These are phyloP conservation scores for Penicillium brasilianum DNA, from an alignment of 2,329 filamentous ascomycete species.

Conservation along the genomic window DNA sequence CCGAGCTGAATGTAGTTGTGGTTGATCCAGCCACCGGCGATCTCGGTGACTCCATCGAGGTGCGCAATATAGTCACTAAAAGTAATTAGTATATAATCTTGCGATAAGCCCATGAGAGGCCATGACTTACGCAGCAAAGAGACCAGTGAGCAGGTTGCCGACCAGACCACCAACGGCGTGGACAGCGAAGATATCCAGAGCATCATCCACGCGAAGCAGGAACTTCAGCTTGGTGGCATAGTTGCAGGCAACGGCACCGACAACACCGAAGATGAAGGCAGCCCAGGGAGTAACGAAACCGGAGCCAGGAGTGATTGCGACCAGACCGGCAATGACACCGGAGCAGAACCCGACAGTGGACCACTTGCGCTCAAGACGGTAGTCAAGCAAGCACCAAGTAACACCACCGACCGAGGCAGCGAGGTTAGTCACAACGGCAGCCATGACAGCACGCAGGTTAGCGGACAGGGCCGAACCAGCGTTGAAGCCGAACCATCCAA, in stretches of 20 bases:
- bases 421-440: slow-evolving; percentile 82
- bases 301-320: slow-evolving; percentile 86
- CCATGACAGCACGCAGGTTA: slow-evolving; percentile 85
- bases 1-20: slow-evolving; percentile 81
- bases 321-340: slow-evolving; percentile 83
- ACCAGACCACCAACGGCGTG: slow-evolving; percentile 79
- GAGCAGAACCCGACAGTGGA: slow-evolving; percentile 93
- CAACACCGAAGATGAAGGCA: slow-evolving; percentile 76
- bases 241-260: slow-evolving; percentile 79
- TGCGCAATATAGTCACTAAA: slow-evolving; percentile 77
- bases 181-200: slow-evolving; percentile 86
- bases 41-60: slow-evolving; percentile 71
- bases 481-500: slow-evolving; percentile 96
- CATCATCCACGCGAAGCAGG: slow-evolving; percentile 78
- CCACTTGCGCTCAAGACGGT: slow-evolving; percentile 87
- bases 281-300: slow-evolving; percentile 86
- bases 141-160: slow-evolving; percentile 77
- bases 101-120: not conserved
- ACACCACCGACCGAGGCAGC: slow-evolving; percentile 83
- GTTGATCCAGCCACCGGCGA: slow-evolving; percentile 81
- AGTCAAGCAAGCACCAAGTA: slow-evolving; percentile 88
- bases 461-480: slow-evolving; percentile 80
- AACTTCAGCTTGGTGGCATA: slow-evolving; percentile 93
- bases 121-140: slow-evolving; percentile 74
- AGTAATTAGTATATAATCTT: slow-evolving; percentile 16